Evolutionary conservation across 148 eudicot species (phyloP), one percentile per base, ranked within the genome.

Genomic region (Dysphania ambrosioides): DNA sequence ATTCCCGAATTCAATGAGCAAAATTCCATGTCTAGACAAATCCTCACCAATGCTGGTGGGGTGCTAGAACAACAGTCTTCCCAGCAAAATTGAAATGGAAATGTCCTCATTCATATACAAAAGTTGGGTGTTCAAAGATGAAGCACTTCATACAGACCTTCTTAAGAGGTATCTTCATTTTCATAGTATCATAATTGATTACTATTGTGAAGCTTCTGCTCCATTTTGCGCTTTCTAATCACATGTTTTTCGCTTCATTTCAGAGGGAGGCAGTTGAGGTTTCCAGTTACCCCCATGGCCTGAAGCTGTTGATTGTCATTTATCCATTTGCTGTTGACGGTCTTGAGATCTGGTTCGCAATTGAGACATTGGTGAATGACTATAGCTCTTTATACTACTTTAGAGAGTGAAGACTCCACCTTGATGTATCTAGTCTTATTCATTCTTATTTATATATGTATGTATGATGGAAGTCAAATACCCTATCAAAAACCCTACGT

Each of bases 291-390:
- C 96, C 87, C 19, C 85, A 88, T 32, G 93, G 91, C 32, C 84
- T 86, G 31, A 82, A 56, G 61, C 96, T 93, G n/a, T 51, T 90
- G 12, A 88, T 93, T 76, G 84, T 88, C 56, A 96, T 90, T 55
- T 93, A 93, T 68, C 96, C 97, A 8, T 93, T 56, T 34, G 97
- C 97, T 24, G 87, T 88, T 24, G 97, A 90, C 65, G 97, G 93
- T 10, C 87, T 93, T 8, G 96, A 93, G 23, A 87, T 93, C 40
- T 90, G 97, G 97, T 83, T 75, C 2, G 91, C 91, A 24, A 90
- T 93, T 1, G 82, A 90, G 69, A 67, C 82, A 5, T 93, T 93
- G 93, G 97, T 90, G 1, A 49, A n/a, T 0, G 90, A 90, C 11
- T 93, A 93, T 18, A 86, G 90, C 83, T 78, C 79, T 30, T 81